phyloP scores from a whole-genome alignment of 2,329 filamentous ascomycete species.

The Ambrosiella cleistominuta region DNA sequence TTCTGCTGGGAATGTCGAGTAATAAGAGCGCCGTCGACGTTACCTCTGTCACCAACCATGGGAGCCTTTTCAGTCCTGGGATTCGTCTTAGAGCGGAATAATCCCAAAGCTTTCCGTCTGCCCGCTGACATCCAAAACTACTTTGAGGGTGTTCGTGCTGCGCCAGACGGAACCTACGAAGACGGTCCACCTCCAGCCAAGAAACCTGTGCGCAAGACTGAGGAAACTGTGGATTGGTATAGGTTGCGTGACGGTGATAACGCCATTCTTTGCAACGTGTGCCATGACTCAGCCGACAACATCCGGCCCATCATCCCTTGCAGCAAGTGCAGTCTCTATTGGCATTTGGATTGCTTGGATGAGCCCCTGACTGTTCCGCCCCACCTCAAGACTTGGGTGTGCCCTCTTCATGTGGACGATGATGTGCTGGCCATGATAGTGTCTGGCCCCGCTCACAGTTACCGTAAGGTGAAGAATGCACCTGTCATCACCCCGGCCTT shows the following conservation, averaged over 20 bases:
- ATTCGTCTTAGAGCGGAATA: constrained; percentile 46
- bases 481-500: constrained; percentile 34
- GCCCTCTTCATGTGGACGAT: constrained; percentile 71
- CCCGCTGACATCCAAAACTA: constrained; percentile 53
- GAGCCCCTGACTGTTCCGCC: constrained; percentile 69
- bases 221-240: constrained; percentile 49
- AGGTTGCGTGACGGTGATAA: constrained; percentile 54
- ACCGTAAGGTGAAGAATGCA: constrained; percentile 40
- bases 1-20: constrained; percentile 57
- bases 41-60: constrained; percentile 16
- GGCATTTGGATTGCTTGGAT: constrained; percentile 86
- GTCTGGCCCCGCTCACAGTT: constrained; percentile 42
- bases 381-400: constrained; percentile 64
- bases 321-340: constrained; percentile 63
- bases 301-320: constrained; percentile 68
- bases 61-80: constrained; percentile 47
- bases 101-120: constrained; percentile 55
- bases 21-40: constrained; percentile 19
- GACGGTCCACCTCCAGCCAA: constrained; percentile 31
- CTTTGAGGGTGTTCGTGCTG: constrained; percentile 66
- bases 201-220: constrained; percentile 26
- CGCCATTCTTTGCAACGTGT: constrained; percentile 59
- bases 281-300: constrained; percentile 45
- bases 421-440: constrained; percentile 44
- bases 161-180: constrained; percentile 63